Conservation (phyloP, 371 early-diverging fungal species). For the Haplosporangium sp. region DNA sequence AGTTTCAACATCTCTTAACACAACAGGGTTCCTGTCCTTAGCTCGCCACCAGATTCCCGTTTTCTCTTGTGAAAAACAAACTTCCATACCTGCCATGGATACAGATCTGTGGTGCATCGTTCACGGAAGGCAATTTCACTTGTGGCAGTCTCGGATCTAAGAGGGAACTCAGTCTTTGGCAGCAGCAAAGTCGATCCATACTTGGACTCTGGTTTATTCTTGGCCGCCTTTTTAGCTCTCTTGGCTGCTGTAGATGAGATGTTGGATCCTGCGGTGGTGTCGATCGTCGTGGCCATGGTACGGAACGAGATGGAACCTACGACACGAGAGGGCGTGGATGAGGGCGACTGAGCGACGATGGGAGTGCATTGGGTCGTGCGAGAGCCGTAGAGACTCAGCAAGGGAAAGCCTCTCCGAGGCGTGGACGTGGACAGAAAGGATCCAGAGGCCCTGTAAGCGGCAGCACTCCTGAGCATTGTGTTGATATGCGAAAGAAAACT, state of each 20-base stretch:
- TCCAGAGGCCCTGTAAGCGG: slow-evolving; percentile 15
- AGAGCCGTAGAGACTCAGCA: background rate
- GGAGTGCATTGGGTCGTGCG: background rate
- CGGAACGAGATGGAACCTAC: slow-evolving; percentile 2
- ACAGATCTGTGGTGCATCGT: slow-evolving; percentile 76
- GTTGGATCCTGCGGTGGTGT: slow-evolving; percentile 13
- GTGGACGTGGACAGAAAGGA: slow-evolving; percentile 5
- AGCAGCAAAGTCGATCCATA: slow-evolving; percentile 75
- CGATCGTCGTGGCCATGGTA: slow-evolving; percentile 28
- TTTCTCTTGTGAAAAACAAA: background rate
- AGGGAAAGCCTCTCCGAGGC: background rate
- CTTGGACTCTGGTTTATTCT: slow-evolving; percentile 48
- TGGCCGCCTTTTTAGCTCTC: slow-evolving; percentile 19
- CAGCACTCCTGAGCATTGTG: slow-evolving; percentile 31
- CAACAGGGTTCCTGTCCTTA: background rate
- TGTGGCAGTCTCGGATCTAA: slow-evolving; percentile 75
- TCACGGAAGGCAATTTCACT: slow-evolving; percentile 71
- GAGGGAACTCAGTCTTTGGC: slow-evolving; percentile 79
- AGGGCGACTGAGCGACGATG: background rate
- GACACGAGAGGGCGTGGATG: background rate
- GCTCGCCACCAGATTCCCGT: too few species aligned
- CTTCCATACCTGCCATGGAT: slow-evolving; percentile 76
- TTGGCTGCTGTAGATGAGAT: background rate
- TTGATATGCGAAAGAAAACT: background rate
- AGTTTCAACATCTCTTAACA: background rate